Base-by-base conservation (phyloP, 2,329 filamentous ascomycete genomes). In the Microdochium bolleyi region DNA sequence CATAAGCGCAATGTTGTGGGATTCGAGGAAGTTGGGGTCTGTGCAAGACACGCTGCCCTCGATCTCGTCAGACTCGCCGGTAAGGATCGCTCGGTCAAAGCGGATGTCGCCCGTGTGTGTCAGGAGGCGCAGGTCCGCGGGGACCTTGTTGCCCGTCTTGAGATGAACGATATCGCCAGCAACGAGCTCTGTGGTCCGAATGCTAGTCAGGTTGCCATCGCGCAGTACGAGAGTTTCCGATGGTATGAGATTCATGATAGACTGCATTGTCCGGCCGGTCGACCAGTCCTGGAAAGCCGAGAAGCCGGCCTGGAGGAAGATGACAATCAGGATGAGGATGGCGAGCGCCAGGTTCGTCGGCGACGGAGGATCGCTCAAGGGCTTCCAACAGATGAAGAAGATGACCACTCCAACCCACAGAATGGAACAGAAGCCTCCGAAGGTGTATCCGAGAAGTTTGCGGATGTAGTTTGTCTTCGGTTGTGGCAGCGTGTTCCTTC, bases 251-350 rank as follows among this genome's bases (percentile, higher is more conserved):
- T 73, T 70, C 2, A 71, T 65, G 50, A 77, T 77, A 25, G 73
- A 72, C 19, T 73, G 71, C 71, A 77, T 76, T 0, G 70, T 73
- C 48, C 69, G 66, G 19, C 65, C 64, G 1, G 72, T 75, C 0
- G 73, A 76, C 71, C 72, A 76, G 52, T 76, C 73, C 58, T 75
- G 71, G 49, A 76, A 76, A 5, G 70, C 72, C 0, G 70, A 73
- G 58, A 76, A 76, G 27, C 62, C 61, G 32, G 74, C 73, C 53
- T 76, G 73, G 0, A 76, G 67, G 27, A 72, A 58, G 52, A 76
- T 75, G 55, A 76, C 73, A 48, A 76, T 71, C 57, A 76, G 58
- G 34, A 77, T 67, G 1, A 77, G 66, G 49, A 76, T 69, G 3
- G 73, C 72, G 8, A 76, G 67, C 14, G 71, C 71, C 1, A 76